phyloP scores from a whole-genome alignment of 768 basidiomycete genomes.

The Phaeolepiota aurea region DNA sequence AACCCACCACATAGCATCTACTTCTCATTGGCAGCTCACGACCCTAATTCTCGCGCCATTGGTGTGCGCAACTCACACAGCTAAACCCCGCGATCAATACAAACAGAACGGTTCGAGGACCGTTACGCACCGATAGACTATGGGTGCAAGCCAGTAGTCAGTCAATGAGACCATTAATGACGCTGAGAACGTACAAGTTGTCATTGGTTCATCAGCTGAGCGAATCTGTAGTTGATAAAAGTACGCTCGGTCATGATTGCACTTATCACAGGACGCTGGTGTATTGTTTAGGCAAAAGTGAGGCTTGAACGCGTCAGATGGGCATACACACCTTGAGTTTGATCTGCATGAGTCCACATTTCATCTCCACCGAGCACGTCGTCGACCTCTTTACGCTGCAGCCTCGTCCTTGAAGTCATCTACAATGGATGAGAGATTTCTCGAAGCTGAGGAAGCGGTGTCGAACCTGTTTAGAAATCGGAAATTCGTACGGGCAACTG shows the following conservation, averaged over 20 bases:
- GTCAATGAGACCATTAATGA: neutral
- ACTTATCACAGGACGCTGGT: conserved; percentile 60
- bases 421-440: conserved; percentile 18
- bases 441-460: neutral
- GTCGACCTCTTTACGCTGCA: conserved; percentile 88
- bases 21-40: neutral
- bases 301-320: too few relatives aligned
- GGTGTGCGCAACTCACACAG: conserved; percentile 53
- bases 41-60: conserved; percentile 60
- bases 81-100: conserved; percentile 22
- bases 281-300: neutral
- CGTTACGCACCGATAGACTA: too few relatives aligned
- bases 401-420: conserved; percentile 86
- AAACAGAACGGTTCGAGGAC: too few relatives aligned
- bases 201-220: conserved; percentile 91
- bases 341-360: conserved; percentile 90
- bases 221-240: conserved; percentile 96
- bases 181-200: conserved; percentile 37
- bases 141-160: conserved; percentile 1
- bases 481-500: conserved; percentile 93
- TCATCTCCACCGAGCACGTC: conserved; percentile 94
- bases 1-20: too few relatives aligned
- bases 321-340: conserved; percentile 64
- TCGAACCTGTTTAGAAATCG: conserved; percentile 74
- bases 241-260: conserved; percentile 80